Base-by-base conservation (phyloP, 2,329 filamentous ascomycete species). In the Nemania sp. region DNA sequence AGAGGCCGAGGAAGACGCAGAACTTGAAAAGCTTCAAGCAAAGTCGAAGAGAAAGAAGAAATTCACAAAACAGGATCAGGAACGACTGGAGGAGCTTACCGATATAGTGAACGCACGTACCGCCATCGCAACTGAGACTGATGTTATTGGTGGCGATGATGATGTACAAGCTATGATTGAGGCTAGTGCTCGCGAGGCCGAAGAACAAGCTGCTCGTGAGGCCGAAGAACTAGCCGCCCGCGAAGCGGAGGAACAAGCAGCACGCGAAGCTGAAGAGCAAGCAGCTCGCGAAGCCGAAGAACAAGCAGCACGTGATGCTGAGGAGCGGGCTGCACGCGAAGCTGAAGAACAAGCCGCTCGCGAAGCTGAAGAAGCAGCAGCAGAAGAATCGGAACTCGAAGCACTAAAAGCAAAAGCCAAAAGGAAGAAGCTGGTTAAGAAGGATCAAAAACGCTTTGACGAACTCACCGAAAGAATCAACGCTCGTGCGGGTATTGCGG, bases 221-320 rank as follows among this genome's bases (percentile, higher is more conserved):
- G 43, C 43, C 17, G 44, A 53, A 30, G 30, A 47, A 2, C 15
- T 23, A 5, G 50, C 43, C 14, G 61, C 22, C 9, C 37, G 41
- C 5, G 52, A 55, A 46, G 37, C 39, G 5, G 53, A 50, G 6
- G 53, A 47, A 26, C 28, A 28, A 20, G 42, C 48, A 1, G 33
- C 61, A 39, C 54, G 50, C 12, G 55, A 65, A 45, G 56, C 51
- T 8, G 52, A 63, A 26, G 60, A 65, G 14, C 40, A 15, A 19
- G 53, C 42, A 2, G 47, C 17, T 7, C 49, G 44, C 2, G 51
- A 46, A 22, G 34, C 47, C 6, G 42, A 44, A 28, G 43, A 54
- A 17, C 23, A 22, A 15, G 46, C 37, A 6, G 36, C 42, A 3
- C 45, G 37, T 5, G 44, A 47, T 11, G 34, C 52, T 22, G 40